Conservation (phyloP, 129 eudicot species). For the Escallonia rubra region DNA sequence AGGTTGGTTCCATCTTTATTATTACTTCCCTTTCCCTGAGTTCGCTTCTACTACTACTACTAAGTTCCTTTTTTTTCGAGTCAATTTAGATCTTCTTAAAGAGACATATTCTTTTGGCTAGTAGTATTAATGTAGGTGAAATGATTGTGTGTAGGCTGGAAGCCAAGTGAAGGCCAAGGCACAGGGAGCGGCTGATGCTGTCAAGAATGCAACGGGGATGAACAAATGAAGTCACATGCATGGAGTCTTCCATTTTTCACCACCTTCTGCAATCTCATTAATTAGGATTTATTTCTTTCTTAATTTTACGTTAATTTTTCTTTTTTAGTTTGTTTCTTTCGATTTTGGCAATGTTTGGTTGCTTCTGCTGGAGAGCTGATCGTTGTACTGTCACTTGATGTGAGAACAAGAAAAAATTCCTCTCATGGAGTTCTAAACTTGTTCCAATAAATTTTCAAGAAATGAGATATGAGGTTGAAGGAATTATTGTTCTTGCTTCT, state of each 20-base stretch:
- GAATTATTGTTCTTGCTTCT: neutral
- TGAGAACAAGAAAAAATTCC: neutral
- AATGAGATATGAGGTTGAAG: neutral
- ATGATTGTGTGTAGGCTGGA: constrained; percentile 3
- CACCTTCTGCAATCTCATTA: neutral
- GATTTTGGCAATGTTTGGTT: neutral
- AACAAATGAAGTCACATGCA: neutral
- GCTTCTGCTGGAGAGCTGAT: too few species aligned
- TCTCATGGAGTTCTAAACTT: neutral
- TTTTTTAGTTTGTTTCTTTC: neutral
- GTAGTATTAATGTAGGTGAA: too few species aligned
- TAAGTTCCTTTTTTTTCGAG: neutral
- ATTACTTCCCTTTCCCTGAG: neutral
- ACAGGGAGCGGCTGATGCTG: constrained; percentile 7
- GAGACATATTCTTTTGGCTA: too few species aligned
- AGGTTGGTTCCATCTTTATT: neutral
- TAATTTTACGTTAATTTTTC: too few species aligned
- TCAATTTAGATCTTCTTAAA: too few species aligned
- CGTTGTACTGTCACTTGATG: neutral
- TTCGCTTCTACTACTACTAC: neutral
- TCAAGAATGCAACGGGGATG: constrained; percentile 6
- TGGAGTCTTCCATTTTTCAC: neutral
- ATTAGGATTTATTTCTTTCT: neutral
- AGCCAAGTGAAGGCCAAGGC: constrained; percentile 14
- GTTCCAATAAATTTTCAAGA: neutral